Evolutionary conservation across 441 rosid species (phyloP).

Genomic region (Rhodomyrtus psidioides): DNA sequence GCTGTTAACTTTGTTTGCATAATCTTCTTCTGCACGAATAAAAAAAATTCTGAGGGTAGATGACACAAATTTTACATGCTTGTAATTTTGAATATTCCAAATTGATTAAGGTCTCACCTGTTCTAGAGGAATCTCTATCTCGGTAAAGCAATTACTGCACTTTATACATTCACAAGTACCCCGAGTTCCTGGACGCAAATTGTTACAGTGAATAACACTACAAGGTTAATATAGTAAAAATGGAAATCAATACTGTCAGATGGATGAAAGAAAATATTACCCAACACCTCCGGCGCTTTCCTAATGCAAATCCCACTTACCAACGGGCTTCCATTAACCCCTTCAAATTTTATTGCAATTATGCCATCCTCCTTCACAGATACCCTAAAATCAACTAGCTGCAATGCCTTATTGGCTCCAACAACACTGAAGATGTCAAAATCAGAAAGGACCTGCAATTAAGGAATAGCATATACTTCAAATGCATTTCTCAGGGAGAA

Average conservation of each 20-base stretch:
- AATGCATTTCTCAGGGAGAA: neutral
- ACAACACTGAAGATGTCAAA: conserved; percentile 74
- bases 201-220: neutral
- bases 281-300: conserved; percentile 46
- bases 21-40: conserved; percentile 54
- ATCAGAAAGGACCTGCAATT: conserved; percentile 67
- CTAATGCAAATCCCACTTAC: conserved; percentile 73
- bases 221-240: neutral
- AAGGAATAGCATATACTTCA: neutral
- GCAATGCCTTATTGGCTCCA: conserved; percentile 75
- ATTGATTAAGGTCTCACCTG: conserved; percentile 40
- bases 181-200: conserved; percentile 29
- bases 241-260: neutral
- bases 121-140: conserved; percentile 60
- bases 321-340: conserved; percentile 62
- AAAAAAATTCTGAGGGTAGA: conserved; percentile 3
- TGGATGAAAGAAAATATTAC: conserved; percentile 22
- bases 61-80: conserved; percentile 6
- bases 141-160: conserved; percentile 60
- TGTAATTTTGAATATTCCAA: neutral
- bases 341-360: conserved; percentile 59
- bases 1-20: conserved; percentile 62
- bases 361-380: conserved; percentile 53
- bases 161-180: conserved; percentile 45
- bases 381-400: conserved; percentile 61